These are phyloP conservation scores for Clausena lansium DNA, from an alignment of 345 rosid species.

Conservation along the genomic window DNA sequence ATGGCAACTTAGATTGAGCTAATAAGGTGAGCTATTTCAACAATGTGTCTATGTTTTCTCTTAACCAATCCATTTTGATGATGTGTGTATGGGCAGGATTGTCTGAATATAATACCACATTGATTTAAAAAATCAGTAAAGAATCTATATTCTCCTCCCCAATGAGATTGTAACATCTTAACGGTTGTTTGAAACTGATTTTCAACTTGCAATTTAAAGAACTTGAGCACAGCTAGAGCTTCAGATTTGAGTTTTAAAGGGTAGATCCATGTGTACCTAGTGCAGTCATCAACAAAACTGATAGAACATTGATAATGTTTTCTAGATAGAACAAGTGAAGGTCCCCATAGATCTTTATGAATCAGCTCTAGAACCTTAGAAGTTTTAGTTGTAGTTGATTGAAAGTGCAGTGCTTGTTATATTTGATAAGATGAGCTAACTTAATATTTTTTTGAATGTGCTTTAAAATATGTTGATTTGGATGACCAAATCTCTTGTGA, in stretches of 20 bases:
- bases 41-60: not conserved
- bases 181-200: not conserved
- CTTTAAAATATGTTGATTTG: too few species aligned
- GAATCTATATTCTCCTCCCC: too few species aligned
- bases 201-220: not conserved
- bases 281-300: not conserved
- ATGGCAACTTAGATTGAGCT: not conserved
- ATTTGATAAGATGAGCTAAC: too few species aligned
- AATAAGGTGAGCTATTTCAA: not conserved
- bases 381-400: accelerated
- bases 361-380: not conserved
- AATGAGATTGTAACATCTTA: not conserved
- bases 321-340: not conserved
- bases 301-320: not conserved
- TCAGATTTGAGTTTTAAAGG: not conserved
- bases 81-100: not conserved
- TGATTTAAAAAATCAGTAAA: too few species aligned
- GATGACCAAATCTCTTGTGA: too few species aligned
- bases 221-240: not conserved
- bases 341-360: not conserved
- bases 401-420: not conserved
- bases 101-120: not conserved
- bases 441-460: too few species aligned
- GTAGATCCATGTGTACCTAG: not conserved
- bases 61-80: not conserved